These are phyloP conservation scores for Cytospora paraplurivora DNA, from an alignment of 2,329 filamentous ascomycete species.

Conservation along the genomic window DNA sequence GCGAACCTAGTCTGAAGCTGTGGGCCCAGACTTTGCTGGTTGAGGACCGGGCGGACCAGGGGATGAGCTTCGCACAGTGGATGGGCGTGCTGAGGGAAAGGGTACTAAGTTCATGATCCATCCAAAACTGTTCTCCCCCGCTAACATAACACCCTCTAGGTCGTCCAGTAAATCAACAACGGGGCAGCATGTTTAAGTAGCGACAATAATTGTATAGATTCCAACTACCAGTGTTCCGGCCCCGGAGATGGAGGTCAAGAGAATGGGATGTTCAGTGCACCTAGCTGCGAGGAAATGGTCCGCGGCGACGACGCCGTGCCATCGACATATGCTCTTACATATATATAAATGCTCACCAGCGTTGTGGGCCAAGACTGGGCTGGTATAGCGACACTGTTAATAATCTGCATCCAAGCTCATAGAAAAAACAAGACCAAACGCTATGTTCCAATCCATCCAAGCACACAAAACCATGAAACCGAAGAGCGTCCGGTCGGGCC, in stretches of 20 bases:
- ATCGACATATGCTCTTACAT: not conserved
- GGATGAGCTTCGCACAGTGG: slow-evolving; percentile 91
- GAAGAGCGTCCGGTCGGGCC: too few relatives aligned
- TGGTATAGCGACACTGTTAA: not conserved
- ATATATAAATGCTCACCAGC: not conserved
- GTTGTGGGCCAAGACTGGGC: not conserved
- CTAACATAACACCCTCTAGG: slow-evolving; percentile 19
- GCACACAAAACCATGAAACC: not conserved
- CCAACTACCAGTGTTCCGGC: slow-evolving; percentile 3
- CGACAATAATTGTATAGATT: slow-evolving; percentile 29
- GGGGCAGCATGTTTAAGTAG: slow-evolving; percentile 19
- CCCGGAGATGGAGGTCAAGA: not conserved
- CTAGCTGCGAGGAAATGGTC: not conserved
- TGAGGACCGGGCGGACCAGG: slow-evolving; percentile 92
- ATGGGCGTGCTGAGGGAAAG: slow-evolving; percentile 92
- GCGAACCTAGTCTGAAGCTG: slow-evolving; percentile 89
- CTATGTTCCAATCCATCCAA: not conserved
- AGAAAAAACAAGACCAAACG: not conserved
- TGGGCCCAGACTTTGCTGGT: slow-evolving; percentile 97
- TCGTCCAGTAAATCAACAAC: slow-evolving; percentile 28
- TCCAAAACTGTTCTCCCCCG: not conserved
- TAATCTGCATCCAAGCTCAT: not conserved
- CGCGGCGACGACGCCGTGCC: not conserved
- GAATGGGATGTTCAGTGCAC: slow-evolving; percentile 8
- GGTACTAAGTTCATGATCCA: slow-evolving; percentile 53